Percentiles rank a stretch among this genome's conserved stretches.
Conservation (phyloP, 768 basidiomycete genomes). For the Coprinopsis marcescibilis region DNA sequence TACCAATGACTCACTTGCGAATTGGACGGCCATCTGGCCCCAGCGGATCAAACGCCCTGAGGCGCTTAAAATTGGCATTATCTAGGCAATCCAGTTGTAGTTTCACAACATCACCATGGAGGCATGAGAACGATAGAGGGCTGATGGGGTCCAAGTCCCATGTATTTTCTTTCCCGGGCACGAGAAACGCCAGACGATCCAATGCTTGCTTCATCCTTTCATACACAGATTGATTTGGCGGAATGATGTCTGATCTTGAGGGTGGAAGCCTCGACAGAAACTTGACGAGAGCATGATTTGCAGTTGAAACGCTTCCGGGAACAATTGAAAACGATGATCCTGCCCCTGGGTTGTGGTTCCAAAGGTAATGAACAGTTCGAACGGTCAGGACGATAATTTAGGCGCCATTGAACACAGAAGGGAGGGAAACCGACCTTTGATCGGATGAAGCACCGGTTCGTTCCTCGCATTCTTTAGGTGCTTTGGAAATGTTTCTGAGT, state of each 20-base stretch:
- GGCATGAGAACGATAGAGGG: slow-evolving; percentile 62
- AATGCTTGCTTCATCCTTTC: slow-evolving; percentile 57
- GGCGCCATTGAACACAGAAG: not conserved
- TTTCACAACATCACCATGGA: slow-evolving; percentile 44
- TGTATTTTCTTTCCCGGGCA: slow-evolving; percentile 37
- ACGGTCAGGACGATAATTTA: too few relatives aligned
- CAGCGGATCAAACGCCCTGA: slow-evolving; percentile 49
- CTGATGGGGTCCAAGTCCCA: slow-evolving; percentile 45
- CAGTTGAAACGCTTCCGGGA: slow-evolving; percentile 51
- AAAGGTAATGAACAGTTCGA: not conserved
- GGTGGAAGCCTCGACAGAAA: slow-evolving; percentile 55
- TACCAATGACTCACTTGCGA: slow-evolving; percentile 44
- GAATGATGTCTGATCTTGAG: slow-evolving; percentile 41
- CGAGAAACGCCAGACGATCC: slow-evolving; percentile 45
- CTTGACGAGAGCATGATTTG: slow-evolving; percentile 56
- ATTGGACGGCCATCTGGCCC: slow-evolving; percentile 52
- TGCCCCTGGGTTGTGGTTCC: slow-evolving; percentile 39
- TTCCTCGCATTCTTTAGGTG: slow-evolving; percentile 43
- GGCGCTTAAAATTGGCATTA: slow-evolving; percentile 39
- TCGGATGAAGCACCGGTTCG: slow-evolving; percentile 48
- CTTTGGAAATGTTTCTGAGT: slow-evolving; percentile 49
- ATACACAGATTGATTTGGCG: slow-evolving; percentile 26
- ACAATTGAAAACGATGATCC: slow-evolving; percentile 49
- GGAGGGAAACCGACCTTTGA: slow-evolving; percentile 45
- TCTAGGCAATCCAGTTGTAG: slow-evolving; percentile 45